Evolutionary conservation across 331 rosid genomes (phyloP), one percentile per base, ranked within the genome.

Genomic region (Saraca asoca): DNA sequence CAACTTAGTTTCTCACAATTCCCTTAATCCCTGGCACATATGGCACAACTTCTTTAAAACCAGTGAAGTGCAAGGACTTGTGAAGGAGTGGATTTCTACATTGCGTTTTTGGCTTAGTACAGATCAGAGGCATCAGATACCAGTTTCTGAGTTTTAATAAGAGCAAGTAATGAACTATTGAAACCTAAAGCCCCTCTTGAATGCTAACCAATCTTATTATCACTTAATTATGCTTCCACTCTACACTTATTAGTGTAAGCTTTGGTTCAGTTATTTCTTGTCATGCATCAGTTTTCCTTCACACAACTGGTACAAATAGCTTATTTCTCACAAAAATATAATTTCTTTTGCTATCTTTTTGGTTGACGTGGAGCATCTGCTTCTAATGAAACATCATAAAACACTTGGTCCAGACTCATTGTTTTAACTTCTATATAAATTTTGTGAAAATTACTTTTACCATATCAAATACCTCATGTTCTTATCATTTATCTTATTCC

Each of bases 111-210:
- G 37, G 8, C 18, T 55, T 14, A 2, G 38, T 38, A 42, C 69
- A 53, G 51, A 33, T 38, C 31, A 35, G 51, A 34, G 11, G 77
- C 51, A 35, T 58, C 42, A 48, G 20, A 52, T 2, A 19, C 9
- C 33, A 54, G 58, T 70, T 79, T 49, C 57, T 62, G 39, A 3
- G 3, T 24, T 12, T 56, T 57, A 51, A 44, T 58, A n/a, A 34
- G 11, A 38, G 66, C 51, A 34, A 48, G 42, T 0, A 69, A 45
- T 38, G 51, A 71, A 54, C 9, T 41, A 12, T 14, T 13, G 49
- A 15, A 52, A 52, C 31, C 37, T 38, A 7, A 14, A 70, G 59
- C 16, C 29, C 24, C 11, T 43, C 35, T 52, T 51, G 10, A 24
- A 41, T 48, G 53, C 16, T 48, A 48, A 18, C 9, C 20, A 48